Evolutionary conservation across 495 filamentous ascomycete species (phyloP).

Genomic region (Parachaetomium inaequale): DNA sequence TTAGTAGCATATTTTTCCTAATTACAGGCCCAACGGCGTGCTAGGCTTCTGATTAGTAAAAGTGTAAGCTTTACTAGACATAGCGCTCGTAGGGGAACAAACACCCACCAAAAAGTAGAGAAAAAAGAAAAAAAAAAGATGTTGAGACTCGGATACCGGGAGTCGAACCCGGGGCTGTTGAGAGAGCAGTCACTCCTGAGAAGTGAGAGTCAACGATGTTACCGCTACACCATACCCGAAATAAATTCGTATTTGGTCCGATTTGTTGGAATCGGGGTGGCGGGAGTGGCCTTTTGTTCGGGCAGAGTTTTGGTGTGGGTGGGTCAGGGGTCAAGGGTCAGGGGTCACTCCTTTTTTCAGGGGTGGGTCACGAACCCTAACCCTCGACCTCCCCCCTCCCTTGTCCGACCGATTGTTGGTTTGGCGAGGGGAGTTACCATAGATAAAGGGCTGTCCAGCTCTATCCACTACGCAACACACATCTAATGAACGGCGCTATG

Average conservation of each 20-base stretch:
- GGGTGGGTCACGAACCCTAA: too few relatives aligned
- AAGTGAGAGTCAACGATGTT: constrained; percentile 27
- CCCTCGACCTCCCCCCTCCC: background rate
- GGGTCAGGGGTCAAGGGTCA: background rate
- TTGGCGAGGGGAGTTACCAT: too few relatives aligned
- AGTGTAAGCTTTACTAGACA: background rate
- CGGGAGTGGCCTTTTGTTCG: background rate
- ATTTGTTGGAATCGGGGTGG: background rate
- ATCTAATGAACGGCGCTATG: too few relatives aligned
- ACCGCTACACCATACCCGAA: constrained; percentile 21
- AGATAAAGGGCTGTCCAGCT: too few relatives aligned
- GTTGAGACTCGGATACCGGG: constrained; percentile 24
- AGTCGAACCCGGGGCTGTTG: constrained; percentile 30
- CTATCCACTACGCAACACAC: too few relatives aligned
- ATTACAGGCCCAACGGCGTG: too few relatives aligned
- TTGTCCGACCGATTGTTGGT: too few relatives aligned
- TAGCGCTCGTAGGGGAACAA: too few relatives aligned
- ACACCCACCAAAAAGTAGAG: too few relatives aligned
- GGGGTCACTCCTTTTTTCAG: constrained; percentile 13
- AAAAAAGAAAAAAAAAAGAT: constrained; percentile 5
- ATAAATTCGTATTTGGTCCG: constrained; percentile 20
- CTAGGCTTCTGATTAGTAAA: too few relatives aligned
- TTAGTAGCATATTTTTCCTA: too few relatives aligned
- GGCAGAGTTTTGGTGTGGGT: background rate
- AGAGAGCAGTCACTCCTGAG: constrained; percentile 20